Evolutionary conservation across 2,329 filamentous ascomycete genomes (phyloP), one percentile per base, ranked within the genome.

Genomic region (Fragosphaeria purpurea): DNA sequence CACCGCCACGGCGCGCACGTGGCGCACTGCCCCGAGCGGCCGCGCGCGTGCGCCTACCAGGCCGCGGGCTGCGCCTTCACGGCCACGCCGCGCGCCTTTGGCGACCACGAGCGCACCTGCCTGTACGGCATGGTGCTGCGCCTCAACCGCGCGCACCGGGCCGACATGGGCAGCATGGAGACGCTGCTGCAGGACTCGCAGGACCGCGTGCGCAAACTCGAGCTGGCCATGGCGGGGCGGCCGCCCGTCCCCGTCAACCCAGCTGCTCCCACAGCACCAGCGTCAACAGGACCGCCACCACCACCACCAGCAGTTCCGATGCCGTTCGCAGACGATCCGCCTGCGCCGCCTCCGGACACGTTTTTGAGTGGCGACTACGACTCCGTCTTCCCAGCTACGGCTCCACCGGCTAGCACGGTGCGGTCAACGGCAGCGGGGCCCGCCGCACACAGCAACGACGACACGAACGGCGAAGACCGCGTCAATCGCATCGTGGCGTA

Each of bases 51-150:
- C 62, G 71, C 70, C 48, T 79, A 73, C 56, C 62, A 67, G 13
- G 60, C 72, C 12, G 69, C 74, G 41, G 74, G 74, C 10, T 83
- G 79, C 56, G 59, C 63, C 2, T 67, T 72, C 40, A 53, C 58
- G 22, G 59, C 61, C 41, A 67, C 63, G 51, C 67, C 72, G 46
- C 66, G 64, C 48, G 56, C 63, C 1, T 60, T 80, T 22, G 61
- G 67, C 22, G 61, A 64, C 2, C 80, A 83, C 54, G 66, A 69
- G 10, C 54, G 65, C 4, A 59, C 61, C 5, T 83, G 80, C 58
- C 64, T 70, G 3, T 79, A 78, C 48, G 73, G 77, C 41, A 71
- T 57, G 50, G 48, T 59, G 9, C 34, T 55, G 39, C 53, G 56
- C 22, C 48, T 59, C 47, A 47, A 53, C 32, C 44, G 48, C 5